These are phyloP conservation scores for Alnus rubra DNA, from an alignment of 306 rosid genomes.

Conservation along the genomic window DNA sequence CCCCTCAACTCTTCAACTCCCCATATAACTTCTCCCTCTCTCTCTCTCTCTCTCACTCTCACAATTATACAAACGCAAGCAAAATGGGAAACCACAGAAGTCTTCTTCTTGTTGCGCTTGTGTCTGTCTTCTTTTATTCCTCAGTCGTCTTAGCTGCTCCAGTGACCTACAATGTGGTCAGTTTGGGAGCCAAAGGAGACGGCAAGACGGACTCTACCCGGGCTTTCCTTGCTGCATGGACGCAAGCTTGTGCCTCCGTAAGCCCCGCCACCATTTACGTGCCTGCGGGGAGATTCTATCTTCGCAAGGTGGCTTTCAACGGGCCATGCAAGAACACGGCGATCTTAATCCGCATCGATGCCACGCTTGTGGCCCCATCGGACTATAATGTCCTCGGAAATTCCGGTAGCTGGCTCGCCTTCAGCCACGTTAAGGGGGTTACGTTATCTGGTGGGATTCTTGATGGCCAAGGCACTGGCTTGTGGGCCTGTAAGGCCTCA, in stretches of 20 bases:
- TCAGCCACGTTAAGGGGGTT: conserved; percentile 41
- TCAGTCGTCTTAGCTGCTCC: neutral
- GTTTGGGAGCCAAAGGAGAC: conserved; percentile 38
- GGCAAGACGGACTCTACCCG: conserved; percentile 38
- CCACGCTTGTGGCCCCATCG: conserved; percentile 46
- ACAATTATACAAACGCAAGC: neutral
- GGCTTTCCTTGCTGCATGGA: conserved; percentile 45
- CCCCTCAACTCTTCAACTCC: too few species aligned
- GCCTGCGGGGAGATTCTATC: conserved; percentile 44
- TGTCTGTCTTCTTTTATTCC: conserved; percentile 14
- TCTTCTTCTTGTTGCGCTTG: neutral
- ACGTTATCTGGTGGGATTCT: conserved; percentile 43
- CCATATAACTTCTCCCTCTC: neutral
- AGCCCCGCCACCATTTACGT: conserved; percentile 38
- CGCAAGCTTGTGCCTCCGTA: conserved; percentile 39
- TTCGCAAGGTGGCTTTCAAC: conserved; percentile 28
- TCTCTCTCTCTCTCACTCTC: neutral
- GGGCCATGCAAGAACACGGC: conserved; percentile 47
- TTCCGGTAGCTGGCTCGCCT: conserved; percentile 36
- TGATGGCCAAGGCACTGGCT: conserved; percentile 47
- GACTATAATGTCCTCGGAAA: conserved; percentile 43
- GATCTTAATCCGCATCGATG: conserved; percentile 37
- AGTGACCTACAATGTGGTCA: conserved; percentile 27
- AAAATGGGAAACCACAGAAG: conserved; percentile 17
- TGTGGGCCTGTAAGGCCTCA: conserved; percentile 57